Evolutionary conservation across 768 basidiomycete genomes (phyloP), one percentile per base, ranked within the genome.

Genomic region (Naganishia kalamii): DNA sequence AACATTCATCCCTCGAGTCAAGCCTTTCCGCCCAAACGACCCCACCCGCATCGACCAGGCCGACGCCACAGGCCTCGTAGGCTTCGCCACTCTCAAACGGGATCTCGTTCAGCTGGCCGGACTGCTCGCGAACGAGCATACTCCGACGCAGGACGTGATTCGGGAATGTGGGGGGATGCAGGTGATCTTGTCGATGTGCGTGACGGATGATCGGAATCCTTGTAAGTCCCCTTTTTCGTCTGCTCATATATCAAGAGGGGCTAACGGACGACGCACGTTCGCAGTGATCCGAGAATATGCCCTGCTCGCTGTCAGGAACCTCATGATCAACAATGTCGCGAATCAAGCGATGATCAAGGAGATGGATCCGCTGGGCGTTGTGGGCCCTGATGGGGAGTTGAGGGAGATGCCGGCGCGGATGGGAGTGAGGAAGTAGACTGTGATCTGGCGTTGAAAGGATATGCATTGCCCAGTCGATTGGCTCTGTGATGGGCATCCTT

Each of bases 261-360:
- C 59, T 23, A 40, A 60, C 13, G 43, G 12, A 19, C 37, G 3
- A 23, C 19, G 7, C n/a, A 32, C 43, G n/a, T 17, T 32, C 19
- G n/a, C 40, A 92, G 93, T 90, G 78, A 80, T 98, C 50, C 87
- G 91, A 21, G 93, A 97, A 79, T 90, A 96, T 74, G 91, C 92
- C 1, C 84, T 97, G 44, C 86, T 96, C 69, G 83, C 90, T 21
- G 81, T 96, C 21, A 85, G 85, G 47, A 90, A 89, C 76, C 77
- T 94, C 12, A 81, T 97, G 63, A 82, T 87, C 69, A 81, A 82
- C 40, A 96, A 96, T 75, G 68, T 77, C 30, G 87, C 87, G 66
- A 96, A 90, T 70, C 91, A 97, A 77, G 82, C 81, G 2, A 81
- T 90, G 44, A 87, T 98, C 50, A 83, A 86, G 64, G 84, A 84